Evolutionary conservation across 2,329 filamentous ascomycete genomes (phyloP).

Genomic region (Fusarium napiforme): DNA sequence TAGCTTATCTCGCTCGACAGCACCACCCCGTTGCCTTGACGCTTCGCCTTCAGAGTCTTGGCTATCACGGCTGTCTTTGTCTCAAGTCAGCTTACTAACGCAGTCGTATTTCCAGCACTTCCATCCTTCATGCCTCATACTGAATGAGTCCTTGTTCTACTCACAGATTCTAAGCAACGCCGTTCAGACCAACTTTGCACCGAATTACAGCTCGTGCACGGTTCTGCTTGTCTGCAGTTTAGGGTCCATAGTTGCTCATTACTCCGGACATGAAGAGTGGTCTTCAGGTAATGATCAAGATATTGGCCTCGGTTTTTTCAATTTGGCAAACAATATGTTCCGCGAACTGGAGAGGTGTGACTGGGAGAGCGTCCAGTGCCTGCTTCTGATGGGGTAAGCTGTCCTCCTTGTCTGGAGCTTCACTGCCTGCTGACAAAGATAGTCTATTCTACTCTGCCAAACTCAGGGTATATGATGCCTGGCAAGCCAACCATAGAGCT

Average conservation of each 20-base stretch:
- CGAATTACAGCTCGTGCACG: neutral
- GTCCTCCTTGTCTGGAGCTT: too few relatives aligned
- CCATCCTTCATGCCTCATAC: constrained; percentile 20
- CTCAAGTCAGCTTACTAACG: constrained; percentile 9
- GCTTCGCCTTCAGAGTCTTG: neutral
- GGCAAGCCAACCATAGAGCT: constrained; percentile 22
- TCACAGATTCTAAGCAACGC: neutral
- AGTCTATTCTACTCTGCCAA: constrained; percentile 28
- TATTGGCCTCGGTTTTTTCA: constrained; percentile 14
- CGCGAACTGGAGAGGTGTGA: constrained; percentile 1
- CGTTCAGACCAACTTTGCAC: neutral
- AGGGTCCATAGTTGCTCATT: constrained; percentile 7
- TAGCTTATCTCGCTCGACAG: constrained; percentile 1
- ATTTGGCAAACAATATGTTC: constrained; percentile 17
- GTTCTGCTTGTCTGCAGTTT: constrained; percentile 15
- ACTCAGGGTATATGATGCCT: constrained; percentile 20
- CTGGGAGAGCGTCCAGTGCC: constrained; percentile 25
- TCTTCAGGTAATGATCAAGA: neutral
- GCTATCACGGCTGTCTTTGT: constrained; percentile 21
- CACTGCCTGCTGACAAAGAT: neutral
- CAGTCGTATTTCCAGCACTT: constrained; percentile 27
- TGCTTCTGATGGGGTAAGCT: constrained; percentile 27
- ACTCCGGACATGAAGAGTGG: constrained; percentile 12
- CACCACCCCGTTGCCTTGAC: neutral
- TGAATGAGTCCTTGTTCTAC: constrained; percentile 21